Percentiles rank a stretch among this genome's conserved stretches.
Evolutionary conservation across 1,139 yeast genomes (phyloP).

Genomic region (Suhomyces panamericanus): DNA sequence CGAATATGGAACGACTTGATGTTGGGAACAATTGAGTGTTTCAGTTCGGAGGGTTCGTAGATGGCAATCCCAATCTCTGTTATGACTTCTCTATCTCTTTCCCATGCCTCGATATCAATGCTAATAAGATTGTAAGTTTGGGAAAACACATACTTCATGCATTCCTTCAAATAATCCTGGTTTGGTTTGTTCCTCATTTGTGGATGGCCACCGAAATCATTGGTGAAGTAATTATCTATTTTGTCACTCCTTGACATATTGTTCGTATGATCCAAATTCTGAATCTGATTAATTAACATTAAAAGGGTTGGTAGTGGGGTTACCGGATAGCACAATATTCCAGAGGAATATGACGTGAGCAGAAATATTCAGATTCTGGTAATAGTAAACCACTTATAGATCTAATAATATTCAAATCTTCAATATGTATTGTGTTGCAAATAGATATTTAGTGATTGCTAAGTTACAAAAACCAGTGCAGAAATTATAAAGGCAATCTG

Average conservation of each 20-base stretch:
- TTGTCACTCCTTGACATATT: background rate
- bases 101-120: conserved; percentile 70
- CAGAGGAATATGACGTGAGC: too few species aligned
- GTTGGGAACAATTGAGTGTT: conserved; percentile 40
- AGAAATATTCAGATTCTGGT: too few species aligned
- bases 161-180: conserved; percentile 19
- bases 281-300: too few species aligned
- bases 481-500: too few species aligned
- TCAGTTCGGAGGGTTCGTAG: conserved; percentile 58
- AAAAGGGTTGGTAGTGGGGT: too few species aligned
- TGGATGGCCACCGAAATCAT: conserved; percentile 3
- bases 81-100: conserved; percentile 41
- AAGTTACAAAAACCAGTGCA: too few species aligned
- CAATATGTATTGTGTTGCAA: too few species aligned
- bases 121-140: conserved; percentile 46
- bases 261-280: too few species aligned
- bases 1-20: conserved; percentile 57
- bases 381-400: too few species aligned
- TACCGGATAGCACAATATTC: too few species aligned
- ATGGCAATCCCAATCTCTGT: conserved; percentile 73
- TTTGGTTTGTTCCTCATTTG: conserved; percentile 10
- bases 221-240: background rate
- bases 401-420: too few species aligned
- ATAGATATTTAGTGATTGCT: too few species aligned
- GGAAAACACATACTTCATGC: conserved; percentile 31